Evolutionary conservation across 2,329 filamentous ascomycete species (phyloP), one percentile per base, ranked within the genome.

Genomic region (Alternaria novae-zelandiae): DNA sequence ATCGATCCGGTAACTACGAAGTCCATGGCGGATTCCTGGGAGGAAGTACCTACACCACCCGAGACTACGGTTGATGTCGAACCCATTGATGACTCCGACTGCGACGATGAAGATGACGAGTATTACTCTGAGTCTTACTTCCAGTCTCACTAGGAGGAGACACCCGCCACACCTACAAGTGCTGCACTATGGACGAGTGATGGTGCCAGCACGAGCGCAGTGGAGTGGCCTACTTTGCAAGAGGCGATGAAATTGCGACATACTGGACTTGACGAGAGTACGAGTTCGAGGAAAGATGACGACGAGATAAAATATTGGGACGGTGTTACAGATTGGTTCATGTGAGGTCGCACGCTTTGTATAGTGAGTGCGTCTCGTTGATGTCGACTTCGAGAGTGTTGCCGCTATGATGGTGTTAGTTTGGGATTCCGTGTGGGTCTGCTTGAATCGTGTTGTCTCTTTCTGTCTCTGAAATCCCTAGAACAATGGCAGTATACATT

Each of bases 171-270:
- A 20, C 30, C 21, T 20, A 28, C 55, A 7, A 25, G 50, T 11
- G 30, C 45, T 17, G 45, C n/a, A 20, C 41, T 23, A 15, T 17
- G 30, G 26, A 25, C 23, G 11, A 36, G 53, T 11, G 47, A 60
- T 15, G 41, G 30, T 15, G 62, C 41, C 4, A 56, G 54, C 11
- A 64, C 59, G 12, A 59, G 57, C 44, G 60, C 50, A 10, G 53
- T 61, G 13, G 69, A 70, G 21, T 74, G 70, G 70, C 70, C 67
- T 3, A 68, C 63, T 41, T 51, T 70, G 23, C 54, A 62, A 50
- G 68, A 72, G 51, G 62, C 68, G 12, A 46, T 56, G 20, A 55
- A 49, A 9, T 13, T 47, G 21, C 55, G 30, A 23, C 20, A 41
- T 9, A 53, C 51, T 43, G 28, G 41, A 44, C n/a, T 25, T 44